phyloP scores from a whole-genome alignment of 495 filamentous ascomycete species.

The Tirmania nivea region DNA sequence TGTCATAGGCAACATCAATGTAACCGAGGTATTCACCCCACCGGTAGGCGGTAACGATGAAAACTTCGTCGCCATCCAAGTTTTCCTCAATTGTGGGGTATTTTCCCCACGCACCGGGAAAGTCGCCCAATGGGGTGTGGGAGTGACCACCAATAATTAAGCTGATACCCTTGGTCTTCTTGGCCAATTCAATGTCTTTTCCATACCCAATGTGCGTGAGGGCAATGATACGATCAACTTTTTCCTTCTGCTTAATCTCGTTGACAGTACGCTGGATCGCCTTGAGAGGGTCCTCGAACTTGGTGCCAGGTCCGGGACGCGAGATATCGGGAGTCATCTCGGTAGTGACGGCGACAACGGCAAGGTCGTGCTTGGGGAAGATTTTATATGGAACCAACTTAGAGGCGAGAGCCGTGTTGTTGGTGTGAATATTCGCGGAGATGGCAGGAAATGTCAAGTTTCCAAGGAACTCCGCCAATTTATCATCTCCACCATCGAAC shows the following conservation, averaged over 20 bases:
- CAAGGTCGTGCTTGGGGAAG: conserved; percentile 31
- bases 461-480: conserved; percentile 29
- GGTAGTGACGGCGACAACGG: conserved; percentile 37
- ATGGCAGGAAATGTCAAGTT: conserved; percentile 39
- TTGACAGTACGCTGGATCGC: conserved; percentile 33
- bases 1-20: conserved; percentile 34
- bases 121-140: conserved; percentile 34
- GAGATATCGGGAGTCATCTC: conserved; percentile 30
- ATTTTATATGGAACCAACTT: conserved; percentile 36
- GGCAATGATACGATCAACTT: conserved; percentile 33
- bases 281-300: conserved; percentile 27
- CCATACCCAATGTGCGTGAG: conserved; percentile 40
- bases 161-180: conserved; percentile 28
- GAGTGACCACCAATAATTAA: conserved; percentile 35
- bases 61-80: conserved; percentile 36
- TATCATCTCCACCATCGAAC: conserved; percentile 24
- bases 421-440: conserved; percentile 31
- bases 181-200: conserved; percentile 31
- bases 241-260: conserved; percentile 26
- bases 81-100: conserved; percentile 37
- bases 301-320: conserved; percentile 28
- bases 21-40: conserved; percentile 41
- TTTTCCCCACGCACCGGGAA: conserved; percentile 26
- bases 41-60: conserved; percentile 33
- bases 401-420: conserved; percentile 28